Conservation (phyloP, 2,329 filamentous ascomycete species). For the Rhexocercosporidium sp. region DNA sequence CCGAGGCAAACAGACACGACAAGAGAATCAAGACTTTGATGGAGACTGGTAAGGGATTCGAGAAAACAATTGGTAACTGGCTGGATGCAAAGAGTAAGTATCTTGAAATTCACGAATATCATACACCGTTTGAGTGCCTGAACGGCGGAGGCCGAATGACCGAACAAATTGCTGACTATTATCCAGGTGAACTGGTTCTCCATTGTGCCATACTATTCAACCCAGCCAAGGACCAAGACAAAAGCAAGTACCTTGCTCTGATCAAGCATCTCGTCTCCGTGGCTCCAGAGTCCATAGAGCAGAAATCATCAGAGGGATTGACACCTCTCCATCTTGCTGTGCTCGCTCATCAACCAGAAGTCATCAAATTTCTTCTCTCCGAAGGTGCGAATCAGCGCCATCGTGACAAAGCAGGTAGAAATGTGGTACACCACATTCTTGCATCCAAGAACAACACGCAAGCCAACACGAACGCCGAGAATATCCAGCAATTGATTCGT, state of each 20-base stretch:
- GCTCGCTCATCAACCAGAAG: slow-evolving; percentile 56
- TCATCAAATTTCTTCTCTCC: slow-evolving; percentile 65
- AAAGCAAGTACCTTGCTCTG: slow-evolving; percentile 53
- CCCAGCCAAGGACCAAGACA: slow-evolving; percentile 35
- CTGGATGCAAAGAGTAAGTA: slow-evolving; percentile 62
- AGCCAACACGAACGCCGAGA: slow-evolving; percentile 32
- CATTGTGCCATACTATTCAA: slow-evolving; percentile 65
- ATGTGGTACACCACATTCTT: slow-evolving; percentile 69
- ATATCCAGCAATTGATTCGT: slow-evolving; percentile 55
- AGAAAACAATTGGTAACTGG: slow-evolving; percentile 66
- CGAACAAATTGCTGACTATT: slow-evolving; percentile 26
- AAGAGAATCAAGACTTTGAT: slow-evolving; percentile 65
- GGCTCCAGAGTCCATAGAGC: slow-evolving; percentile 66
- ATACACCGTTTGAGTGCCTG: too few relatives aligned
- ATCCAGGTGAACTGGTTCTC: slow-evolving; percentile 63
- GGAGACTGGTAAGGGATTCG: slow-evolving; percentile 64
- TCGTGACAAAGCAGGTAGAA: slow-evolving; percentile 65
- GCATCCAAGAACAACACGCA: background rate
- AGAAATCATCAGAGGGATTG: slow-evolving; percentile 59
- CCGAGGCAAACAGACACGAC: slow-evolving; percentile 65
- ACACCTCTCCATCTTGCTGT: slow-evolving; percentile 76
- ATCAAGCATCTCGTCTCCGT: slow-evolving; percentile 70
- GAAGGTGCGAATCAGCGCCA: slow-evolving; percentile 72
- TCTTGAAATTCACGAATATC: background rate
- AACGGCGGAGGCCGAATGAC: background rate